Base-by-base conservation (phyloP, 176 grass and related monocot species). In the Areca catechu region DNA sequence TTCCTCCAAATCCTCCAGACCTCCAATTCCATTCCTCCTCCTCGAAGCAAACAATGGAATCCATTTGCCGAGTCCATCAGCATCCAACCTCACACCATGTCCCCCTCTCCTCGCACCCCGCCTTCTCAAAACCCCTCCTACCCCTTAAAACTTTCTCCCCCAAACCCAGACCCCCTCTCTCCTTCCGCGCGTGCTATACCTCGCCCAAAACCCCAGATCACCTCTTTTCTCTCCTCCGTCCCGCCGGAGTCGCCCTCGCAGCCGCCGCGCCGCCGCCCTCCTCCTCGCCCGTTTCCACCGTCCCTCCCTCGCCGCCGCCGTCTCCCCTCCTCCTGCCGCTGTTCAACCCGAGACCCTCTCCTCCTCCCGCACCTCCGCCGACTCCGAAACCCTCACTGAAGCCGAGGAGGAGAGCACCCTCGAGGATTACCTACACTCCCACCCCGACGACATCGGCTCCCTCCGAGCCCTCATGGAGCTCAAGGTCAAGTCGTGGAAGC, bases 391-490 rank as follows among this genome's bases (percentile, higher is more conserved):
- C 48, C 62, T 48, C 19, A 16, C 60, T 17, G 60, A 62, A 7
- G 19, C 19, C 60, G 60, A 62, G 30, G 48, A 62, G 60, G 60
- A 51, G 20, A 48, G 62, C 22, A n/a, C 50, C 48, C 62, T 65
- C 48, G 62, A 65, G 62, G 48, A 65, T 48, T 7, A 25, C 37
- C 48, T 65, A 2, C 20, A 16, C 20, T 65, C 48, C 48, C 62
- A 51, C 16, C 62, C 62, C 48, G 20, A 65, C 16, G 48, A 65
- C 15, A 4, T 51, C 6, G 22, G 48, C 7, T 65, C 48, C 62
- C 62, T 67, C n/a, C 64, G 24, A 17, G 50, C 64, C 24, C 65
- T 56, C 12, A 55, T 67, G 65, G 65, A 67, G 65, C 24, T 54
- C 12, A 67, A 67, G 18, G 34, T 67, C 25, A 67, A 67, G 50